phyloP scores from a whole-genome alignment of 768 basidiomycete genomes.

The Exidia glandulosa region DNA sequence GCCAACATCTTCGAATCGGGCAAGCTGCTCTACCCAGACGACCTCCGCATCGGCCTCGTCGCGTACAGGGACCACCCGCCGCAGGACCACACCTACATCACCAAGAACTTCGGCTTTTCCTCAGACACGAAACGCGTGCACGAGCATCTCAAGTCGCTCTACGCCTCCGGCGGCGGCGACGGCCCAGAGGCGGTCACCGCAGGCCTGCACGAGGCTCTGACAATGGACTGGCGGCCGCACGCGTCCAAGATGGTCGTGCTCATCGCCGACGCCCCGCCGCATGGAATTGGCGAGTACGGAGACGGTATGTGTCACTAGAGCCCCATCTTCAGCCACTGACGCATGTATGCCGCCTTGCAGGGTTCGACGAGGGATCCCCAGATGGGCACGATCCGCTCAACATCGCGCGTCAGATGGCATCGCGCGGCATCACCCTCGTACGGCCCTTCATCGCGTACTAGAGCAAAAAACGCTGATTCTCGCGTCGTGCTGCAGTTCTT shows the following conservation, averaged over 20 bases:
- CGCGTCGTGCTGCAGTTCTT: constrained; percentile 56
- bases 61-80: constrained; percentile 97
- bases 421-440: constrained; percentile 81
- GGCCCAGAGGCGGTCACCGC: constrained; percentile 97
- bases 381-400: constrained; percentile 88
- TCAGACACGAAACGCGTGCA: constrained; percentile 84
- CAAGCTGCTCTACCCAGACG: constrained; percentile 75
- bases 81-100: constrained; percentile 91
- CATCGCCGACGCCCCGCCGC: constrained; percentile 95
- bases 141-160: constrained; percentile 67
- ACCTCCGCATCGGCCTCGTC: constrained; percentile 84
- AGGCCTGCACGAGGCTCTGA: constrained; percentile 72
- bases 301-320: constrained; percentile 50
- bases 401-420: constrained; percentile 81
- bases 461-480: neutral
- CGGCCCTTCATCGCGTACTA: constrained; percentile 15
- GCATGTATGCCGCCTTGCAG: constrained; percentile 28
- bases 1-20: constrained; percentile 91
- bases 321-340: neutral
- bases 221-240: constrained; percentile 80
- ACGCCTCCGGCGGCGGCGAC: constrained; percentile 87
- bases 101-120: constrained; percentile 90
- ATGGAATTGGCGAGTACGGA: constrained; percentile 94
- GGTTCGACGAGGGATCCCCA: constrained; percentile 88
- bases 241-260: constrained; percentile 95